Conservation (phyloP, 805 yeast species). For the Candida mattraensis region DNA sequence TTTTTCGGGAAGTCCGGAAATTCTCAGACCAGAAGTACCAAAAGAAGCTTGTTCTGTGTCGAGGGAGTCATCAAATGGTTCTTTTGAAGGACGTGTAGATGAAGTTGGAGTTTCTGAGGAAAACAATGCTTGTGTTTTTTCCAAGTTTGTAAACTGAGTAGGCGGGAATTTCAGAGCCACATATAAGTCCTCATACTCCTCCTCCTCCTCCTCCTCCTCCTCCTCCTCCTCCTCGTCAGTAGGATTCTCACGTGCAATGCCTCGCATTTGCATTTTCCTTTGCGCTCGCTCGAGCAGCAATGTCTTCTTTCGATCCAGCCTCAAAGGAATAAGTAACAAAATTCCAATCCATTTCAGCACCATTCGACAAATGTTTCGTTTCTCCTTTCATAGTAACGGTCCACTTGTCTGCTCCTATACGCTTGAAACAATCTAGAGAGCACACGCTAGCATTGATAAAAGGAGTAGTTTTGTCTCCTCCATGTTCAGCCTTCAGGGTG, state of each 20-base stretch:
- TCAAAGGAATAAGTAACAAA: constrained; percentile 64
- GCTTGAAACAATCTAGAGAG: constrained; percentile 66
- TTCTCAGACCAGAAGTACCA: constrained; percentile 35
- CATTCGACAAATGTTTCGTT: constrained; percentile 65
- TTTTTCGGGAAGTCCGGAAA: constrained; percentile 54
- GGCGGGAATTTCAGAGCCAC: constrained; percentile 55
- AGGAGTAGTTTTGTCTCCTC: constrained; percentile 37
- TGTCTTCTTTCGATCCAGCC: constrained; percentile 90
- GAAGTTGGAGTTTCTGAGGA: constrained; percentile 20
- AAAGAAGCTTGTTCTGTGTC: constrained; percentile 6
- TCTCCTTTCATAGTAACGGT: constrained; percentile 65
- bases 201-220: constrained; percentile 23
- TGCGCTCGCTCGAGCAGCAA: constrained; percentile 48
- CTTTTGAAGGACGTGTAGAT: constrained; percentile 2
- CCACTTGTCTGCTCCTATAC: constrained; percentile 49
- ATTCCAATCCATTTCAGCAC: constrained; percentile 95
- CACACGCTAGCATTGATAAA: constrained; percentile 76
- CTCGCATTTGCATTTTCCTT: constrained; percentile 30
- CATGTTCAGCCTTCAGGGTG: constrained; percentile 45
- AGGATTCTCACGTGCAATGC: constrained; percentile 20
- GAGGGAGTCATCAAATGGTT: constrained; percentile 10
- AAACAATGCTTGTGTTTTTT: constrained; percentile 9
- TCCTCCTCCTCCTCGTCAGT: too few relatives aligned
- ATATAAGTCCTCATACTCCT: constrained; percentile 46
- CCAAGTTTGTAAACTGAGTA: constrained; percentile 27